These are phyloP conservation scores for Collariella sp. DNA, from an alignment of 495 filamentous ascomycete species.

Conservation along the genomic window DNA sequence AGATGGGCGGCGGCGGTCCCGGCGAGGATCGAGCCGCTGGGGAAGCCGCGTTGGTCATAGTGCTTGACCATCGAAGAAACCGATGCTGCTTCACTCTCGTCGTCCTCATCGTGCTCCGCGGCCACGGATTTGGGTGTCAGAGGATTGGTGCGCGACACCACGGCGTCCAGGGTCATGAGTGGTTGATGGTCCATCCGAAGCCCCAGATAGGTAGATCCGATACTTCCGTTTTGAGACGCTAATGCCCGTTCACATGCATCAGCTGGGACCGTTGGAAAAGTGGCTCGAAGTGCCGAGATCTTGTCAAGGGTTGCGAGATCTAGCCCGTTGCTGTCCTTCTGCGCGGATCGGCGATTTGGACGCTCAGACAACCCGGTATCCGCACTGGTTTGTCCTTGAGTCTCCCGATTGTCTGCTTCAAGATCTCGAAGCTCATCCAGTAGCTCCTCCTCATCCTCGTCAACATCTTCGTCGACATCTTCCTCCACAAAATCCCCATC, in stretches of 20 bases:
- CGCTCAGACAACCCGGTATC: neutral
- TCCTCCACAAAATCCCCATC: slow-evolving; percentile 21
- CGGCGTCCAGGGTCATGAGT: slow-evolving; percentile 1
- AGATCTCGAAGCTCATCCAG: slow-evolving; percentile 19
- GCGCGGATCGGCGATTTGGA: neutral
- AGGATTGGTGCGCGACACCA: slow-evolving; percentile 5
- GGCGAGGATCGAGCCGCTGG: slow-evolving; percentile 40
- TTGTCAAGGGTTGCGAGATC: slow-evolving; percentile 22
- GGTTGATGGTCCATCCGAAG: neutral
- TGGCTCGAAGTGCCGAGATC: slow-evolving; percentile 25
- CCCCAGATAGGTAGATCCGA: too few relatives aligned
- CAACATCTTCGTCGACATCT: slow-evolving; percentile 5
- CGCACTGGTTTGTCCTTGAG: neutral
- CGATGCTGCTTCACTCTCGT: slow-evolving; percentile 25
- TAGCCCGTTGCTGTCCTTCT: neutral
- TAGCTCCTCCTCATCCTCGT: slow-evolving; percentile 17
- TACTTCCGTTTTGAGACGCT: slow-evolving; percentile 1
- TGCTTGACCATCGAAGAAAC: slow-evolving; percentile 27
- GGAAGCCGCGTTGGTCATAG: slow-evolving; percentile 44
- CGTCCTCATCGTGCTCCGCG: slow-evolving; percentile 7
- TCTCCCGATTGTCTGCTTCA: slow-evolving; percentile 8
- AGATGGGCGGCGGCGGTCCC: slow-evolving; percentile 34
- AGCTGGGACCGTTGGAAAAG: slow-evolving; percentile 27
- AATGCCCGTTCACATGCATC: slow-evolving; percentile 25
- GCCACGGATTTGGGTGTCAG: neutral